Evolutionary conservation across 2,329 filamentous ascomycete species (phyloP), one percentile per base, ranked within the genome.

Genomic region (Trichophyton verrucosum): DNA sequence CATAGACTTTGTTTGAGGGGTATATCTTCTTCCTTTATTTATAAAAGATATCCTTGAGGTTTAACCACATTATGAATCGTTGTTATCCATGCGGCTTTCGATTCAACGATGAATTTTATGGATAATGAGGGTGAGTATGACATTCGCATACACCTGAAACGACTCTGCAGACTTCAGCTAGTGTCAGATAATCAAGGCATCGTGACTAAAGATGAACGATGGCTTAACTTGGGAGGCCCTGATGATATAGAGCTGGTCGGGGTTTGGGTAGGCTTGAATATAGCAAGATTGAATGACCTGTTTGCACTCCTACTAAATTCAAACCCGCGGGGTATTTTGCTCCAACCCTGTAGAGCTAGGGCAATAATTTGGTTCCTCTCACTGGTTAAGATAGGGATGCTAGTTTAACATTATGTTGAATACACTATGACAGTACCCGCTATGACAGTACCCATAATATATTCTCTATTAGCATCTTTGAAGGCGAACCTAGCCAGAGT

Each of bases 231-330:
- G n/a, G 17, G 17, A 24, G 3, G 15, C 15, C 15, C 17, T 9
- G 13, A 11, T 49, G 5, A 22, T 2, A 49, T 49, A 5, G 22
- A 0, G 5, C 20, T 49, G 24, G 3, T 36, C 22, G 11, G 11
- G 13, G 6, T 7, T 24, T n/a, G 6, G 30, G 55, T n/a, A 3
- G 42, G 1, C 11, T 60, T 60, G 30, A 40, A 30, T 60, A 17
- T 60, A 40, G 47, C 42, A 46, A 60, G 30, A 11, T 60, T 15
- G 58, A 60, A 30, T 60, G 17, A 33, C 47, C 30, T 44, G 11
- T 36, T 13, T 38, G 38, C n/a, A 17, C 13, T 6, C 7, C 49
- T 27, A 30, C 30, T 15, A n/a, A 44, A 33, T 47, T 60, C 20
- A 22, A 40, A 4, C 1, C 22, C 17, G n/a, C 46, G 2, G 33